Conservation (phyloP, 768 basidiomycete species). For the Tephrocybe sp. region DNA sequence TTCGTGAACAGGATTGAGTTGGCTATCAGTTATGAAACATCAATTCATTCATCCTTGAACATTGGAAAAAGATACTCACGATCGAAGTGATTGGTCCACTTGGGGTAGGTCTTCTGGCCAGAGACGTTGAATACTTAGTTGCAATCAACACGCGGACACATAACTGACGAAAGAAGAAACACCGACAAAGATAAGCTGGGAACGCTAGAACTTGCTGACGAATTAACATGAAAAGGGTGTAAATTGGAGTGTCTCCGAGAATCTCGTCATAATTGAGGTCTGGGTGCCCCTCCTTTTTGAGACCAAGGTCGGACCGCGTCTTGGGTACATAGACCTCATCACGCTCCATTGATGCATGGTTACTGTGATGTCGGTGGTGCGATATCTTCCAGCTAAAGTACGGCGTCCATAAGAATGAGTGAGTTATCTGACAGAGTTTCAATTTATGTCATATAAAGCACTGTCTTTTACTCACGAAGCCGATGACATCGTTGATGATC, state of each 20-base stretch:
- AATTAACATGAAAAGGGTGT: conserved; percentile 54
- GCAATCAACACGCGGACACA: background rate
- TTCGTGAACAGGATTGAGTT: conserved; percentile 57
- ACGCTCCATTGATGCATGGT: conserved; percentile 53
- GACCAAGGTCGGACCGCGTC: conserved; percentile 53
- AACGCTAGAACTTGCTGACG: conserved; percentile 60
- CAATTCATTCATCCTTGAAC: background rate
- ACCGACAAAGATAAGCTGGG: conserved; percentile 60
- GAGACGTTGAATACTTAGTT: conserved; percentile 57
- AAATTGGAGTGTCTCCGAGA: conserved; percentile 61
- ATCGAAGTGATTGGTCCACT: conserved; percentile 68
- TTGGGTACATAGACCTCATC: conserved; percentile 64
- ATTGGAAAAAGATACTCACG: conserved; percentile 36
- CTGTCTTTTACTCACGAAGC: conserved; percentile 45
- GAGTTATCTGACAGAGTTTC: conserved; percentile 32
- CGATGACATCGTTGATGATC: conserved; percentile 47
- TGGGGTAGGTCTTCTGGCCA: conserved; percentile 57
- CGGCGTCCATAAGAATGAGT: conserved; percentile 51
- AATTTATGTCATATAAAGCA: conserved; percentile 14
- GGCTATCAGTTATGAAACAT: conserved; percentile 32
- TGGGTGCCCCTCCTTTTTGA: conserved; percentile 37
- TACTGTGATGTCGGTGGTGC: conserved; percentile 52
- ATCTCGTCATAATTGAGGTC: conserved; percentile 52
- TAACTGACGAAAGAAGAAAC: conserved; percentile 22
- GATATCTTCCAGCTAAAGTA: conserved; percentile 58